Conservation (phyloP, 1,284 basidiomycete genomes). For the Xerocomus cyaneibrunnescens region DNA sequence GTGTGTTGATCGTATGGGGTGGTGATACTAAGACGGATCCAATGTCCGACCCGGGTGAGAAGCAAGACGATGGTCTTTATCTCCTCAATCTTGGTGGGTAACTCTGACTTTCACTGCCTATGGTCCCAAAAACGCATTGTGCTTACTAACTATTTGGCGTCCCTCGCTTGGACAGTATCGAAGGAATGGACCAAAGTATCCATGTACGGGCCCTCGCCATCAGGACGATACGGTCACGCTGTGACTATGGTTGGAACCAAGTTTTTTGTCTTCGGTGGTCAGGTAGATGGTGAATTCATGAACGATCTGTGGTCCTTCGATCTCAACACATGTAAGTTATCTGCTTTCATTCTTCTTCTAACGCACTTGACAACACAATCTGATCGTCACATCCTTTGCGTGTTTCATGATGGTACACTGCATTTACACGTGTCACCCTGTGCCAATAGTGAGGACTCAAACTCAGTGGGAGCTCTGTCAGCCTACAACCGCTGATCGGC, state of each 20-base stretch:
- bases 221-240: slow-evolving; percentile 94
- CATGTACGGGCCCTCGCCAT: slow-evolving; percentile 73
- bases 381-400: slow-evolving; percentile 3
- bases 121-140: not conserved
- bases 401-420: not conserved
- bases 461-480: slow-evolving; percentile 82
- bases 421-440: slow-evolving; percentile 4
- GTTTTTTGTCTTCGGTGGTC: slow-evolving; percentile 96
- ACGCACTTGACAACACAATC: slow-evolving; percentile 7
- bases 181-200: slow-evolving; percentile 93
- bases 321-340: slow-evolving; percentile 80
- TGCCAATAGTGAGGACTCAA: slow-evolving; percentile 59
- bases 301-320: slow-evolving; percentile 98
- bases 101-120: slow-evolving; percentile 4
- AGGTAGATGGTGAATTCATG: slow-evolving; percentile 94
- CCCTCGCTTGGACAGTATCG: slow-evolving; percentile 52
- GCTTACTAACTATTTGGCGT: slow-evolving; percentile 7
- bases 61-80: slow-evolving; percentile 93
- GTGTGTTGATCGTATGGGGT: slow-evolving; percentile 97
- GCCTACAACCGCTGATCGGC: slow-evolving; percentile 62
- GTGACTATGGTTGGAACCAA: slow-evolving; percentile 90
- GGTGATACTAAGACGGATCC: slow-evolving; percentile 87
- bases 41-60: slow-evolving; percentile 68
- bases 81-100: slow-evolving; percentile 89
- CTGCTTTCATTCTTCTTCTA: not conserved